Evolutionary conservation across 805 yeast genomes (phyloP), one percentile per base, ranked within the genome.

Genomic region (Danielia reshetovae): DNA sequence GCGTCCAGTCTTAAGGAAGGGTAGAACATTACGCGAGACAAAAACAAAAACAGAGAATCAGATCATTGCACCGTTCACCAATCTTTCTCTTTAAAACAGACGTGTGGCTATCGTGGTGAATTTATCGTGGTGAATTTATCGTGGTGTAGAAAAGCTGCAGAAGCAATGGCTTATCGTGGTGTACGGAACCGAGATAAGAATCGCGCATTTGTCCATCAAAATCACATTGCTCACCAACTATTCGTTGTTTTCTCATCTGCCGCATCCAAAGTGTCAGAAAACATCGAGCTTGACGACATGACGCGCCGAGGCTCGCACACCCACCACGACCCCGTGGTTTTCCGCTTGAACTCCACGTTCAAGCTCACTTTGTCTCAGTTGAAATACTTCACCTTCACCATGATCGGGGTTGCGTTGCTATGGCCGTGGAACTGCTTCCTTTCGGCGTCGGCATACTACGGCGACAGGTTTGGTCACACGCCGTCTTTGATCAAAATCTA

Each of bases 401-500:
- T 75, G 9, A 70, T 85, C 6, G 97, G 97, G 0, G 69, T 86
- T 10, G 82, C 95, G 1, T 67, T 83, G 14, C 68, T 90, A 14
- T 90, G 97, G 97, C 97, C 97, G 0, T 90, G 97, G 51, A 93
- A 90, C 65, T 79, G 93, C 47, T 81, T 89, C 43, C 60, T 93
- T 7, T 78, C 94, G 1, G 96, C 96, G 0, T 75, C 95, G 0
- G 82, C 83, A 7, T 88, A 86, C 59, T 86, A 87, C 51, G 70
- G 74, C 39, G 72, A 75, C 44, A 55, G 88, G 46, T 76, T 90
- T 42, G 59, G 62, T 14, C 59, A 63, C 25, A 59, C 72, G 3
- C 74, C 81, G 2, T 32, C 59, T 1, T 58, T 81, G 48, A 70
- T 83, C 8, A 69, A 68, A 43, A 68, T 70, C 13, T 87, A 85